Conservation (phyloP, 2,329 filamentous ascomycete genomes). For the Talaromyces sp. region DNA sequence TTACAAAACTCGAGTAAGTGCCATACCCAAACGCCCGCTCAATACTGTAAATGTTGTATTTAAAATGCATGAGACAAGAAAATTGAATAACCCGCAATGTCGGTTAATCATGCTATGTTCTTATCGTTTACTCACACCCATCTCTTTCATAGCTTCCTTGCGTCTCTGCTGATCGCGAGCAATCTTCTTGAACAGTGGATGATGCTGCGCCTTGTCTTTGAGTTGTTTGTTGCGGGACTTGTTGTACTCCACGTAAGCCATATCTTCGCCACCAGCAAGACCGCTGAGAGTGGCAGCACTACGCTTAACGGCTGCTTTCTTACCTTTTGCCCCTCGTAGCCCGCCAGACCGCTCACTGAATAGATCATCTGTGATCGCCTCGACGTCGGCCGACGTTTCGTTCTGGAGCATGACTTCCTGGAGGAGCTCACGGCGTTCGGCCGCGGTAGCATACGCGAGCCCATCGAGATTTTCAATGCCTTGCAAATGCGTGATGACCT, state of each 20-base stretch:
- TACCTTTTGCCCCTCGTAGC: constrained; percentile 30
- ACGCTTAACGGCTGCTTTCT: constrained; percentile 57
- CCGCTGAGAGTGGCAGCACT: constrained; percentile 82
- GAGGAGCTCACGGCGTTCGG: constrained; percentile 78
- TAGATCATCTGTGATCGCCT: constrained; percentile 64
- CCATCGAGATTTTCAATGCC: constrained; percentile 80
- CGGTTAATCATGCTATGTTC: neutral
- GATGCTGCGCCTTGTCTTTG: constrained; percentile 56
- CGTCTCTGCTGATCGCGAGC: constrained; percentile 56
- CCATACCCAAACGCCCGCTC: neutral
- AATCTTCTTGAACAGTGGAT: constrained; percentile 62
- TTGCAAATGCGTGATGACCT: constrained; percentile 92
- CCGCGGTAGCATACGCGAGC: constrained; percentile 71
- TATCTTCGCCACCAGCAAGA: constrained; percentile 85
- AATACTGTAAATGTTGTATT: neutral
- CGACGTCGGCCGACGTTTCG: constrained; percentile 65
- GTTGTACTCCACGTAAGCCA: constrained; percentile 91
- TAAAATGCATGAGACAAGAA: neutral
- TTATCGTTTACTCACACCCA: constrained; percentile 7
- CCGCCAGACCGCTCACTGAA: constrained; percentile 54
- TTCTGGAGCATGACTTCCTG: constrained; percentile 86
- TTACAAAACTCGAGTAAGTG: neutral
- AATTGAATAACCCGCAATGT: neutral
- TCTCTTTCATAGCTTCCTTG: constrained; percentile 40
- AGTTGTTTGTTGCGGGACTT: constrained; percentile 64